A percentile compares a stretch with the other conserved stretches of the same genome.
These are phyloP conservation scores for Musa acuminata DNA, from an alignment of 176 grass and related monocot species.

Conservation along the genomic window DNA sequence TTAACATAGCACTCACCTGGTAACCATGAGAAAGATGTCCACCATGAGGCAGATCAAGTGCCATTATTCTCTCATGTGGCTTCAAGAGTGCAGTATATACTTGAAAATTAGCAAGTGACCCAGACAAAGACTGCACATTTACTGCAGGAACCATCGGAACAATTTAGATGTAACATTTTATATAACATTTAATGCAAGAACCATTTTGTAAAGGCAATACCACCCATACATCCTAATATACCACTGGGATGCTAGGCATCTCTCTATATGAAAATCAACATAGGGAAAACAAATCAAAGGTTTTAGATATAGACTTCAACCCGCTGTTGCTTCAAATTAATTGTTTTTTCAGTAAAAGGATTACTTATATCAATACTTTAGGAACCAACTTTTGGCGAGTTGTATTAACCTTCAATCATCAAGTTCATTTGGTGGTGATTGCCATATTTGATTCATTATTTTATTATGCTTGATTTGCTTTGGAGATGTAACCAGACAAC, in stretches of 20 bases:
- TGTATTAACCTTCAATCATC: not conserved
- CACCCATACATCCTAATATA: not conserved
- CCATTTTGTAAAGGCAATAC: not conserved
- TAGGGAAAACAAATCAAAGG: conserved; percentile 2
- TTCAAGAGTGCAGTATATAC: conserved; percentile 94
- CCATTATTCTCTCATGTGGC: conserved; percentile 99
- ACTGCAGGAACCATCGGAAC: conserved; percentile 29
- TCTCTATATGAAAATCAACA: not conserved
- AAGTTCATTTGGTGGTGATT: too few relatives aligned
- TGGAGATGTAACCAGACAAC: too few relatives aligned
- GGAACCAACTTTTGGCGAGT: not conserved
- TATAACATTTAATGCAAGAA: conserved; percentile 1
- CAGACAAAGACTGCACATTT: conserved; percentile 91
- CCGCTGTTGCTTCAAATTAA: conserved; percentile 1
- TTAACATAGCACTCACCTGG: conserved; percentile 39
- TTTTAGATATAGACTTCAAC: conserved; percentile 1
- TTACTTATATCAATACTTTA: not conserved
- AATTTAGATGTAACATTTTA: not conserved
- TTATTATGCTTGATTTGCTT: too few relatives aligned
- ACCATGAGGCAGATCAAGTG: conserved; percentile 97
- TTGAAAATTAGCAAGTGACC: conserved; percentile 91
- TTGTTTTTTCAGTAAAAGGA: not conserved
- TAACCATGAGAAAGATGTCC: conserved; percentile 99
- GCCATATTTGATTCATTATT: too few relatives aligned
- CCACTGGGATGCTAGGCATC: not conserved